Percentiles rank a stretch among this genome's conserved stretches.
phyloP scores from a whole-genome alignment of 108 stramenopile species.

The Nannochloropsis salina region DNA sequence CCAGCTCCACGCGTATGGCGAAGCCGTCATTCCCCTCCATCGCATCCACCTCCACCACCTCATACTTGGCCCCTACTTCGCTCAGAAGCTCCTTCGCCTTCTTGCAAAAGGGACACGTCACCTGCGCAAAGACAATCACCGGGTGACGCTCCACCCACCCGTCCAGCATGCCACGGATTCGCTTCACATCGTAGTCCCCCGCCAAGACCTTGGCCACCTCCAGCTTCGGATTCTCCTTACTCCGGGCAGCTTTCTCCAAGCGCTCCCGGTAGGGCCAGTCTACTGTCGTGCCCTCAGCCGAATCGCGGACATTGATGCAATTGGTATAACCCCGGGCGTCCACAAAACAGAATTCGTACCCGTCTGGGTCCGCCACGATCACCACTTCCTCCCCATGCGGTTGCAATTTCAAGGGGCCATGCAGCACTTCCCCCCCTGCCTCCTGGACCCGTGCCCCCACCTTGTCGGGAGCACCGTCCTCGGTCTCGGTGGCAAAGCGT shows the following conservation, averaged over 20 bases:
- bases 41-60: background rate
- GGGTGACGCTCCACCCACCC: background rate
- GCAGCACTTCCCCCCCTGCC: background rate
- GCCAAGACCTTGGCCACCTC: background rate
- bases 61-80: background rate
- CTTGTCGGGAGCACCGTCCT: background rate
- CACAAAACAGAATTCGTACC: background rate
- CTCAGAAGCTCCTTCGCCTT: constrained; percentile 3
- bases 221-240: background rate
- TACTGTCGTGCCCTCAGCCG: background rate
- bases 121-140: background rate
- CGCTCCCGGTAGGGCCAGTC: background rate
- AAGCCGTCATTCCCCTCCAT: background rate
- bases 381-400: background rate
- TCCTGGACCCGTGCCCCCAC: background rate
- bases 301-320: background rate
- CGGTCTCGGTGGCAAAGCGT: constrained; percentile 27
- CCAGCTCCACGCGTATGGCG: background rate
- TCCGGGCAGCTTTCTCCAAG: background rate
- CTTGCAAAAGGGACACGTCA: background rate
- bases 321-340: background rate
- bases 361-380: background rate
- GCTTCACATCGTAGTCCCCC: background rate
- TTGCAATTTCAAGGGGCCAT: background rate
- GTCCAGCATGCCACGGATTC: background rate